Percentiles rank a stretch among this genome's conserved stretches.
Evolutionary conservation across 176 grass and related monocot genomes (phyloP).

Genomic region (Musa schizocarpa): DNA sequence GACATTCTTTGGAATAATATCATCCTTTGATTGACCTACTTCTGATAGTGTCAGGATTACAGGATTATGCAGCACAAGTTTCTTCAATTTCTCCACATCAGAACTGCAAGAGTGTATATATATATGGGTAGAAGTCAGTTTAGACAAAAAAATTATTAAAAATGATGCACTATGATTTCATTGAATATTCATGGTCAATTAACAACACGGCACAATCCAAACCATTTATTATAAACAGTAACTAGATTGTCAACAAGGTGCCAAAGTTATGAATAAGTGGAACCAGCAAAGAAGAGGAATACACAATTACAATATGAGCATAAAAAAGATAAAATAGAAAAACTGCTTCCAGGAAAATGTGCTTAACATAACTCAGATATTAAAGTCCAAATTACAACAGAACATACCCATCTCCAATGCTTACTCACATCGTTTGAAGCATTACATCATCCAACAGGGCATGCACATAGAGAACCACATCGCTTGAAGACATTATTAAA

Average conservation of each 20-base stretch:
- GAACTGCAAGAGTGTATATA: conserved; percentile 28
- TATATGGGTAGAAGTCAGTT: not conserved
- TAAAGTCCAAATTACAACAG: not conserved
- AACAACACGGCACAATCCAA: too few relatives aligned
- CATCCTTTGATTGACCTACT: conserved; percentile 57
- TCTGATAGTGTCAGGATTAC: conserved; percentile 74
- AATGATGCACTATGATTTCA: too few relatives aligned
- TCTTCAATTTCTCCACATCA: conserved; percentile 83
- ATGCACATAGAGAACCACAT: too few relatives aligned
- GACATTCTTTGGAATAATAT: conserved; percentile 69
- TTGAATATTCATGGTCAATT: too few relatives aligned
- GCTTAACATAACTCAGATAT: not conserved
- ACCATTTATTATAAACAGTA: not conserved
- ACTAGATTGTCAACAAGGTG: not conserved
- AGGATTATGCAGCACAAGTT: conserved; percentile 90
- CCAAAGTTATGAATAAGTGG: not conserved
- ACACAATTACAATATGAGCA: too few relatives aligned
- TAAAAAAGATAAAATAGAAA: too few relatives aligned
- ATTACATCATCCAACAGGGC: not conserved
- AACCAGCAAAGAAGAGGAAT: not conserved
- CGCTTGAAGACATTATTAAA: not conserved
- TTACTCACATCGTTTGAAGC: not conserved
- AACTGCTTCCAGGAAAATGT: not conserved
- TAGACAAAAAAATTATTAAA: not conserved
- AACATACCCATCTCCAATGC: not conserved